Evolutionary conservation across 208 protist genomes (phyloP).

Genomic region (Polymyxa betae): DNA sequence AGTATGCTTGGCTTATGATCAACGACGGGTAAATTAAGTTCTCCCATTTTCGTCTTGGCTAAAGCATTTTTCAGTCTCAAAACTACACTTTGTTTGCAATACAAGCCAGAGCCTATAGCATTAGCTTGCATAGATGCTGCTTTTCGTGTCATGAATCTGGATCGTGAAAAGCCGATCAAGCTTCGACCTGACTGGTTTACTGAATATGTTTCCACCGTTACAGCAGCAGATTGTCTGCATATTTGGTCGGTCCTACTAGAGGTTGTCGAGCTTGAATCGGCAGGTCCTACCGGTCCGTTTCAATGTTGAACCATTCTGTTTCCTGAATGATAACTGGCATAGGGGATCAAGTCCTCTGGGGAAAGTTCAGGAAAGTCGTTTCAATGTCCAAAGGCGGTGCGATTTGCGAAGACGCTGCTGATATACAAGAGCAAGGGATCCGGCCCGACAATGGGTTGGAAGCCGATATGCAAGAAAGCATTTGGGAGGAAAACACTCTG

Average conservation of each 20-base stretch:
- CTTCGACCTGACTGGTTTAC: constrained; percentile 12
- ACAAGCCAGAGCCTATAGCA: constrained; percentile 42
- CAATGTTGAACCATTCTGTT: background rate
- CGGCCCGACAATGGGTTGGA: too few relatives aligned
- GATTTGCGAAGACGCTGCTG: background rate
- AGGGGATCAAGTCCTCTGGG: constrained; percentile 24
- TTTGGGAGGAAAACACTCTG: too few relatives aligned
- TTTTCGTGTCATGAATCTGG: constrained; percentile 45
- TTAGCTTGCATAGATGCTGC: constrained; percentile 26
- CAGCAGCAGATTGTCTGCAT: background rate
- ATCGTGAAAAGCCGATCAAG: background rate
- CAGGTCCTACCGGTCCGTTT: background rate
- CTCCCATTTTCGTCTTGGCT: background rate
- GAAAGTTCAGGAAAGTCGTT: constrained; percentile 20
- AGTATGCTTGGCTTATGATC: constrained; percentile 45
- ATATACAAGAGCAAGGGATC: too few relatives aligned
- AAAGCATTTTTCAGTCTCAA: constrained; percentile 2
- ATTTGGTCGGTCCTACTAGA: constrained; percentile 16
- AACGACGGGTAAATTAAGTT: constrained; percentile 8
- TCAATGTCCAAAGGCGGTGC: background rate
- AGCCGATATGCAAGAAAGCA: too few relatives aligned
- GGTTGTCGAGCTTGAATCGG: constrained; percentile 26
- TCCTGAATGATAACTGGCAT: background rate
- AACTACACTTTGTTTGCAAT: constrained; percentile 19
- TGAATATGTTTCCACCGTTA: background rate